A percentile compares a stretch with the other conserved stretches of the same genome.
Conservation (phyloP, 768 basidiomycete species). For the Mycena amicta region DNA sequence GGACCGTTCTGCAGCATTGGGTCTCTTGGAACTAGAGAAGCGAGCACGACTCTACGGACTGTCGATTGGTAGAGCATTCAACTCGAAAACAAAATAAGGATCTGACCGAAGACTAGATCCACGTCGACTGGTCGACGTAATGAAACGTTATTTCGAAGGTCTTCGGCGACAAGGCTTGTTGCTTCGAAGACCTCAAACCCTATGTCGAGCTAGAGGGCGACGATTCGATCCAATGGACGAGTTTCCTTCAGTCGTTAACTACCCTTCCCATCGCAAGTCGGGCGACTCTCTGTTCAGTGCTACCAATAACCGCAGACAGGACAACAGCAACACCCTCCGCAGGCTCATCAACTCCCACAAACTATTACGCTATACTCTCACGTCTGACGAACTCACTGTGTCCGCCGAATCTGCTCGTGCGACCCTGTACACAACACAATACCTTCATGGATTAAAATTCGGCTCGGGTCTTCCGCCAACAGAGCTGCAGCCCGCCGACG, state of each 20-base stretch:
- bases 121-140: constrained; percentile 44
- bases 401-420: constrained; percentile 60
- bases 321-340: constrained; percentile 55
- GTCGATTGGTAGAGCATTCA: constrained; percentile 42
- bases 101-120: constrained; percentile 39
- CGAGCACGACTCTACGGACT: constrained; percentile 52
- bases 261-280: constrained; percentile 47
- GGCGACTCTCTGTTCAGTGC: constrained; percentile 5
- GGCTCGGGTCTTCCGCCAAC: constrained; percentile 68
- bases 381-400: constrained; percentile 49
- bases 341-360: constrained; percentile 77
- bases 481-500: constrained; percentile 88
- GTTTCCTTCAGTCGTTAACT: constrained; percentile 52
- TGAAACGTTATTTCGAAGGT: constrained; percentile 70
- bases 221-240: constrained; percentile 52
- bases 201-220: constrained; percentile 57
- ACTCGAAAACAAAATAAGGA: not conserved
- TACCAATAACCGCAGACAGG: constrained; percentile 36
- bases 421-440: constrained; percentile 56
- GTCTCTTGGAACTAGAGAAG: constrained; percentile 74
- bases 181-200: constrained; percentile 81
- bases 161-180: constrained; percentile 82
- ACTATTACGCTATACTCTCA: constrained; percentile 64
- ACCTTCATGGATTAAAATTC: constrained; percentile 66
- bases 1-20: constrained; percentile 77